Conservation (phyloP, 2,329 filamentous ascomycete species). For the Fusarium sarcochroum region DNA sequence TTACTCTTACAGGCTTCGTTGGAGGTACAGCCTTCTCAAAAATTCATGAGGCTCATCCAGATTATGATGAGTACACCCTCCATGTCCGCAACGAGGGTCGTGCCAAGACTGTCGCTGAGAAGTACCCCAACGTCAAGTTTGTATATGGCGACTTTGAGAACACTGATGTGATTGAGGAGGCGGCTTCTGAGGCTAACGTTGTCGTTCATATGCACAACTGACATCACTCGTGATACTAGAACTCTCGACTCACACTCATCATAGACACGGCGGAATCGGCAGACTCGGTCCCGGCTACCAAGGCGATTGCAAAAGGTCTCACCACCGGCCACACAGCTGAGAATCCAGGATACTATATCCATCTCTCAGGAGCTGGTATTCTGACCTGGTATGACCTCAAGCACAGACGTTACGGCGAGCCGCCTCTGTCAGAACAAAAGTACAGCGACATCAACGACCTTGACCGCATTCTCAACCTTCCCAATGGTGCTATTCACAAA, state of each 20-base stretch:
- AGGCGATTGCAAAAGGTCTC: conserved; percentile 63
- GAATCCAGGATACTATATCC: conserved; percentile 65
- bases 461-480: conserved; percentile 67
- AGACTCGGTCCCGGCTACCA: conserved; percentile 58
- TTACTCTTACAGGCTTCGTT: conserved; percentile 60
- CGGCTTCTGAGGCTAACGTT: conserved; percentile 65
- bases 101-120: conserved; percentile 58
- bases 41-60: conserved; percentile 60
- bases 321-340: conserved; percentile 58
- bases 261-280: conserved; percentile 65
- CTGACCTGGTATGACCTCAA: conserved; percentile 62
- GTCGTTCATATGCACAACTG: conserved; percentile 59
- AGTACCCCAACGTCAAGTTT: conserved; percentile 63
- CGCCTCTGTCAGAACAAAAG: conserved; percentile 58
- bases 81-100: conserved; percentile 64
- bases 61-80: conserved; percentile 61
- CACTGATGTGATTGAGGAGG: conserved; percentile 62
- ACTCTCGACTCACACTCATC: background rate
- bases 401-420: conserved; percentile 60
- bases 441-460: conserved; percentile 74
- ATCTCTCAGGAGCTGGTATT: conserved; percentile 65
- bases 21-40: conserved; percentile 65
- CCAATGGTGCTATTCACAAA: conserved; percentile 72
- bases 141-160: conserved; percentile 65
- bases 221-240: conserved; percentile 31